Evolutionary conservation across 768 basidiomycete species (phyloP).

Genomic region (Chalciporus piperatus): DNA sequence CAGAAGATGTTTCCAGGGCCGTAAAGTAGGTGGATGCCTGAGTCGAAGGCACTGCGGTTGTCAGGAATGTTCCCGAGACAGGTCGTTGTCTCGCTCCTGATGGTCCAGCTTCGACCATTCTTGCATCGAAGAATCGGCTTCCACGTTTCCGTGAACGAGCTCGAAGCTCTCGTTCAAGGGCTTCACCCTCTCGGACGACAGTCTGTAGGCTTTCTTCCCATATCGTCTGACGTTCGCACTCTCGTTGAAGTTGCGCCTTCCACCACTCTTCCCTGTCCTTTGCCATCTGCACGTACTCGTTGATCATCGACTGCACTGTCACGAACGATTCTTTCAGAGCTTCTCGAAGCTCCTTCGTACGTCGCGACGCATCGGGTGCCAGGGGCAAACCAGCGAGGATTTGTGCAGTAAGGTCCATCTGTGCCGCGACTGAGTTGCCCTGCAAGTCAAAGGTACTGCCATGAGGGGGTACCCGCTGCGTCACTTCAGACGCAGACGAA

Average conservation of each 20-base stretch:
- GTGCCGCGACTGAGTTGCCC: slow-evolving; percentile 66
- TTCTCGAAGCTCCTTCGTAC: slow-evolving; percentile 36
- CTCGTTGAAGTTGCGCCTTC: slow-evolving; percentile 58
- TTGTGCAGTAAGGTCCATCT: slow-evolving; percentile 73
- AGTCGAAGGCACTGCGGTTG: slow-evolving; percentile 17
- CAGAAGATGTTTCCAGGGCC: slow-evolving; percentile 18
- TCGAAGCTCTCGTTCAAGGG: slow-evolving; percentile 76
- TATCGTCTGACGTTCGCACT: slow-evolving; percentile 58
- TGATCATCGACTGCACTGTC: slow-evolving; percentile 56
- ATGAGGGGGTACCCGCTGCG: slow-evolving; percentile 51
- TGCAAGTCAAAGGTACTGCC: slow-evolving; percentile 58
- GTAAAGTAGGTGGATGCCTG: slow-evolving; percentile 21
- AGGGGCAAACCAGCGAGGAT: slow-evolving; percentile 51
- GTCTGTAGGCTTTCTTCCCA: slow-evolving; percentile 92
- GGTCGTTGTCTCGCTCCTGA: slow-evolving; percentile 21
- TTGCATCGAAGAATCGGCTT: slow-evolving; percentile 51
- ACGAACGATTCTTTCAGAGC: slow-evolving; percentile 61
- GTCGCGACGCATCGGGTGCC: slow-evolving; percentile 28
- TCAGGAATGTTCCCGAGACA: slow-evolving; percentile 11
- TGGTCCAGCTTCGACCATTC: slow-evolving; percentile 19
- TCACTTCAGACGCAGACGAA: slow-evolving; percentile 44
- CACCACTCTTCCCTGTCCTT: slow-evolving; percentile 83
- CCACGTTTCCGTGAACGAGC: slow-evolving; percentile 55
- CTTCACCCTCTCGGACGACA: slow-evolving; percentile 84
- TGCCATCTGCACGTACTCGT: slow-evolving; percentile 67